Evolutionary conservation across 176 grass and related monocot genomes (phyloP).

Genomic region (Hordeum vulgare): MorexV3_pseudomolecules_assembly NC_058522.1:411691773-411692272

Average conservation of each 20-base stretch:
- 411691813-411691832: no score
- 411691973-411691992: slow-evolving; percentile 67
- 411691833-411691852: no score
- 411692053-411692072: neutral
- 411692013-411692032: slow-evolving; percentile 75
- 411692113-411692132: neutral
- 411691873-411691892: no score
- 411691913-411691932: no score
- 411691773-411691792: no score
- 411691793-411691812: no score
- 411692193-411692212: neutral
- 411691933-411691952: no score
- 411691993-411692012: slow-evolving; percentile 63
- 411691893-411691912: no score
- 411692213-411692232: neutral
- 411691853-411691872: no score
- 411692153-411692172: neutral
- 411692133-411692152: neutral
- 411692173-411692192: neutral
- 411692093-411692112: neutral
- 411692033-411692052: neutral
- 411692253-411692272: neutral
- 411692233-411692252: neutral
- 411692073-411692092: neutral
- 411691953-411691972: slow-evolving; percentile 92